Percentiles rank a stretch among this genome's conserved stretches.
phyloP scores from a whole-genome alignment of 768 basidiomycete species.

The Rhizopogon vulgaris region DNA sequence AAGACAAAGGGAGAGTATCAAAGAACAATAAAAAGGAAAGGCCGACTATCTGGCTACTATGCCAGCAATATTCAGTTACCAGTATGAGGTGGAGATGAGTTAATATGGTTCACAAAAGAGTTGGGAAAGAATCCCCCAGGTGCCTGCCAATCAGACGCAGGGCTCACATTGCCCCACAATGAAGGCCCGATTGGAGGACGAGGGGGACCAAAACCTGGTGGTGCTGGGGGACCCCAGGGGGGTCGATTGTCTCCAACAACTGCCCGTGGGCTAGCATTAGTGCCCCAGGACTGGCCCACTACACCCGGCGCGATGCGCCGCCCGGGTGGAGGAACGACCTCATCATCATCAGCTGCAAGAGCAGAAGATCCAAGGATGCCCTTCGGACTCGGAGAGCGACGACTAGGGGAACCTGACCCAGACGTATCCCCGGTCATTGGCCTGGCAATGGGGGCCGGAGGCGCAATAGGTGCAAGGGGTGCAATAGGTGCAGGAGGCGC shows the following conservation, averaged over 20 bases:
- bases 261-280: slow-evolving; percentile 38
- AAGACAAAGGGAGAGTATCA: slow-evolving; percentile 12
- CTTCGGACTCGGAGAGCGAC: slow-evolving; percentile 52
- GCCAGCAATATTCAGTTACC: slow-evolving; percentile 22
- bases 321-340: slow-evolving; percentile 54
- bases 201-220: slow-evolving; percentile 30
- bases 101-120: slow-evolving; percentile 41
- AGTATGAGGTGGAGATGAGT: slow-evolving; percentile 40
- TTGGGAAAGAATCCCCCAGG: slow-evolving; percentile 39
- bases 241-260: slow-evolving; percentile 33
- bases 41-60: slow-evolving; percentile 6
- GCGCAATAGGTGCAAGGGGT: slow-evolving; percentile 59
- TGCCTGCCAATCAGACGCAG: slow-evolving; percentile 46
- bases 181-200: slow-evolving; percentile 30
- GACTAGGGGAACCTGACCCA: slow-evolving; percentile 51
- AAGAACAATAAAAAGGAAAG: slow-evolving; percentile 3
- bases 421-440: slow-evolving; percentile 32
- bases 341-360: slow-evolving; percentile 73
- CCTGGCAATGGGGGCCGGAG: slow-evolving; percentile 60
- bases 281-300: slow-evolving; percentile 46
- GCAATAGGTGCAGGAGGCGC: slow-evolving; percentile 67
- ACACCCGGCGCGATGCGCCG: slow-evolving; percentile 34
- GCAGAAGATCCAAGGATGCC: slow-evolving; percentile 73
- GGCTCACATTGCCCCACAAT: slow-evolving; percentile 37
- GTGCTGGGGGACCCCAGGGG: slow-evolving; percentile 41